phyloP scores from a whole-genome alignment of 345 rosid genomes.

The Eucalyptus paniculata region DNA sequence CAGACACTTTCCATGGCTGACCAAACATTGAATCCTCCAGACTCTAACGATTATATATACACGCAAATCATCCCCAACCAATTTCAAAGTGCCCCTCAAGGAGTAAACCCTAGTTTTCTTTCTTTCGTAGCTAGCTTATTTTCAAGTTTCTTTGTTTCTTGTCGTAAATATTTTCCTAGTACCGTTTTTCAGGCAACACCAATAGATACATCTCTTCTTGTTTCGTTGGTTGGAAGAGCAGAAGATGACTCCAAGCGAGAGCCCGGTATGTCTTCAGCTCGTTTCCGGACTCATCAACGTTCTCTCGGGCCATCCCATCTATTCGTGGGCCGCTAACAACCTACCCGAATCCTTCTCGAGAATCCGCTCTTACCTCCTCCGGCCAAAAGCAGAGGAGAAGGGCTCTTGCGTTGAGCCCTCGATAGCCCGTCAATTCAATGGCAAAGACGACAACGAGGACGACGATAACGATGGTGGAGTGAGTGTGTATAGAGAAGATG shows the following conservation, averaged over 20 bases:
- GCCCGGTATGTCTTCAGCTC: background rate
- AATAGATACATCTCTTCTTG: background rate
- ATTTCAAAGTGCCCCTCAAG: background rate
- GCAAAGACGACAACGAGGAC: background rate
- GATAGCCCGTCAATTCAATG: background rate
- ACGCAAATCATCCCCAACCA: background rate
- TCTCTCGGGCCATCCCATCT: background rate
- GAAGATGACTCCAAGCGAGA: background rate
- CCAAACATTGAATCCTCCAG: background rate
- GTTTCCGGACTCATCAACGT: background rate
- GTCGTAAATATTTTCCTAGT: background rate
- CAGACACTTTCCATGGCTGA: background rate
- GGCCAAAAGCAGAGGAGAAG: constrained; percentile 1
- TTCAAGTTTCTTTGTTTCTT: background rate
- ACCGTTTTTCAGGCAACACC: background rate
- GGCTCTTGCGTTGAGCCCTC: background rate
- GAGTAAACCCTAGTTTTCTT: background rate
- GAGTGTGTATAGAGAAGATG: constrained; percentile 30
- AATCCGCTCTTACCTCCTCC: constrained; percentile 13
- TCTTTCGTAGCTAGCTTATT: background rate
- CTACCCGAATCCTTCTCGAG: constrained; percentile 9
- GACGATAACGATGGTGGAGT: background rate
- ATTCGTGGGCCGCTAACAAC: background rate
- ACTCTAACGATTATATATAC: background rate
- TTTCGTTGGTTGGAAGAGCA: background rate